Base-by-base conservation (phyloP, 306 rosid species). In the Leucaena leucocephala region DNA sequence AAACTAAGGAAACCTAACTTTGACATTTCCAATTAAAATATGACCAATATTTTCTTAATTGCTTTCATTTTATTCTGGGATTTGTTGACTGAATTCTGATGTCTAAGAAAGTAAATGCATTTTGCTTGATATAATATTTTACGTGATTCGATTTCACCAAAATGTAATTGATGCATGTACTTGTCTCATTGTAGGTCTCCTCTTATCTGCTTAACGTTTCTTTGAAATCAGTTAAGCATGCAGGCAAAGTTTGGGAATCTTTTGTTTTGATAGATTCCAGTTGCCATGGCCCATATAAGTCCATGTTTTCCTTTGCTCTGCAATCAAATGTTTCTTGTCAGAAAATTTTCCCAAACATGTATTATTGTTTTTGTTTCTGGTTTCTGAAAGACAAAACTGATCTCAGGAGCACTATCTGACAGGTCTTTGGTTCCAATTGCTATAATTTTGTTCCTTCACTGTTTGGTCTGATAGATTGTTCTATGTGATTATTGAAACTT, bases 31-130 rank as follows among this genome's bases (percentile, higher is more conserved):
- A 36, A n/a, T 45, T 15, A 46, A 46, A 61, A 27, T 17, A 8
- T 61, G n/a, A n/a, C 50, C 22, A 15, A 43, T 13, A 42, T 40
- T 75, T 34, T 59, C 4, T 12, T 33, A 76, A 33, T 55, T n/a
- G 33, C 80, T 72, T 74, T 74, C 42, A 21, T 17, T 34, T 72
- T 63, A 68, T 45, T 68, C 33, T 74, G 73, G 38, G 19, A 70
- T 45, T 19, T 69, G 64, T 15, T 48, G 27, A 36, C 55, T 68
- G 50, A 21, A 19, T 19, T 76, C 72, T 78, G 74, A 21, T 58
- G 71, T 40, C 43, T 74, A 55, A 10, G 21, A 75, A 74, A n/a
- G 54, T 45, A 13, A 54, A 33, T 49, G 35, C 34, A 35, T 68
- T 43, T 80, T 61, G 21, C 63, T 65, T 57, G 34, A 57, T 39